These are phyloP conservation scores for Pavlovales sp. DNA, from an alignment of 208 protist genomes.

Conservation along the genomic window DNA sequence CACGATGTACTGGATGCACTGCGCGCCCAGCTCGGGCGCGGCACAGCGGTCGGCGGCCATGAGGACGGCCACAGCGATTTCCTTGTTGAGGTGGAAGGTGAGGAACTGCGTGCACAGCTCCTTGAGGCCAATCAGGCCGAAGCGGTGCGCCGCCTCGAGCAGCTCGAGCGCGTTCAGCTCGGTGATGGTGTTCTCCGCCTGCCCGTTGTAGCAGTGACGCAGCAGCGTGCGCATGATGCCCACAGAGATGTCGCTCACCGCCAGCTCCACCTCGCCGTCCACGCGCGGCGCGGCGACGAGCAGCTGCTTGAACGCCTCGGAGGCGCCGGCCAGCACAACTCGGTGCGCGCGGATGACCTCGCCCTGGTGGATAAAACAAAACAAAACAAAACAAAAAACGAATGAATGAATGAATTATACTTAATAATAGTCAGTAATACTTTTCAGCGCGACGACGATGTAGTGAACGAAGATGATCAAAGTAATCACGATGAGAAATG, in stretches of 20 bases:
- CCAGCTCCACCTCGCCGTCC: not conserved
- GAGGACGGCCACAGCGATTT: not conserved
- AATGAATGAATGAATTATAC: no score
- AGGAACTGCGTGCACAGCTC: not conserved
- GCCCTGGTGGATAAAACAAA: no score
- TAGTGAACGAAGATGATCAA: no score
- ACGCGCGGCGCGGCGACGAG: not conserved
- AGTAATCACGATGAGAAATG: no score
- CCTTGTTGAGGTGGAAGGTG: not conserved
- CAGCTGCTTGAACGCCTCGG: not conserved
- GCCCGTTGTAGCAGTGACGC: not conserved
- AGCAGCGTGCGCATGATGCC: not conserved
- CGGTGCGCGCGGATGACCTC: not conserved
- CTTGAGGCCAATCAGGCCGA: not conserved
- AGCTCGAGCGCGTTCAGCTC: not conserved
- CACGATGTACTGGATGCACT: not conserved
- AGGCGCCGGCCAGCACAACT: not conserved
- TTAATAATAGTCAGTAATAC: no score
- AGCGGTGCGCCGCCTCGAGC: not conserved
- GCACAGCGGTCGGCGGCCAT: not conserved
- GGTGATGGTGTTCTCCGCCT: not conserved
- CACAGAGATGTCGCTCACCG: not conserved
- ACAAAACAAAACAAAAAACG: no score
- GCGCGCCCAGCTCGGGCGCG: not conserved
- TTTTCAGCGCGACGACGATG: no score